Percentiles rank a stretch among this genome's conserved stretches.
phyloP scores from a whole-genome alignment of 352 stramenopile species.

The Paralagenidium karlingii region DNA sequence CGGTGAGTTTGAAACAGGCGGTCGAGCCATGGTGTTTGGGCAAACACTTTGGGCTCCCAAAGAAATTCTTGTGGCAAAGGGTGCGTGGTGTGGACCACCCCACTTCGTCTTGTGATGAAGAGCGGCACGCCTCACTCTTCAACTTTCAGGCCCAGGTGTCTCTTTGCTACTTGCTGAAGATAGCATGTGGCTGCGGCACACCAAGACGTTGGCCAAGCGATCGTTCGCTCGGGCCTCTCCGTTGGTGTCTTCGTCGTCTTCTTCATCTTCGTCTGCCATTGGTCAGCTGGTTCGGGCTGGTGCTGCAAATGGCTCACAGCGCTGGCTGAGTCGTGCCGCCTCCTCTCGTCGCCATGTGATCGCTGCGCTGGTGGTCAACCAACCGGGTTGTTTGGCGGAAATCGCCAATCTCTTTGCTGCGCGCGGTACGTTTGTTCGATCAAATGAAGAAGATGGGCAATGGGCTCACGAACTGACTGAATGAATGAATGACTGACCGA shows the following conservation, averaged over 20 bases:
- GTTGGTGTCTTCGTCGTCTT: neutral
- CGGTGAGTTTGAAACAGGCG: too few relatives aligned
- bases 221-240: too few relatives aligned
- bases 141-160: too few relatives aligned
- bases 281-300: neutral
- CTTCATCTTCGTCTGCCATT: neutral
- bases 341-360: conserved; percentile 69
- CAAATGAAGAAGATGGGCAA: neutral
- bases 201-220: too few relatives aligned
- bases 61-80: too few relatives aligned
- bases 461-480: neutral
- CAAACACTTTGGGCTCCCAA: too few relatives aligned
- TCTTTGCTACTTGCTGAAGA: too few relatives aligned
- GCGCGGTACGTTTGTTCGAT: conserved; percentile 50
- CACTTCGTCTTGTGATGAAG: too few relatives aligned
- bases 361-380: conserved; percentile 73
- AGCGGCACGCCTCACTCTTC: too few relatives aligned
- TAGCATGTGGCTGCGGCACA: too few relatives aligned
- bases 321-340: conserved; percentile 18
- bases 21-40: too few relatives aligned
- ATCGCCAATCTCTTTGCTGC: conserved; percentile 79
- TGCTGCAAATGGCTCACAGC: neutral
- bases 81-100: too few relatives aligned
- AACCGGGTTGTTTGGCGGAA: conserved; percentile 72
- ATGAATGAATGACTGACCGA: neutral